Conservation (phyloP, 1,284 basidiomycete genomes). For the Sporisorium iseilematis-ciliati region DNA sequence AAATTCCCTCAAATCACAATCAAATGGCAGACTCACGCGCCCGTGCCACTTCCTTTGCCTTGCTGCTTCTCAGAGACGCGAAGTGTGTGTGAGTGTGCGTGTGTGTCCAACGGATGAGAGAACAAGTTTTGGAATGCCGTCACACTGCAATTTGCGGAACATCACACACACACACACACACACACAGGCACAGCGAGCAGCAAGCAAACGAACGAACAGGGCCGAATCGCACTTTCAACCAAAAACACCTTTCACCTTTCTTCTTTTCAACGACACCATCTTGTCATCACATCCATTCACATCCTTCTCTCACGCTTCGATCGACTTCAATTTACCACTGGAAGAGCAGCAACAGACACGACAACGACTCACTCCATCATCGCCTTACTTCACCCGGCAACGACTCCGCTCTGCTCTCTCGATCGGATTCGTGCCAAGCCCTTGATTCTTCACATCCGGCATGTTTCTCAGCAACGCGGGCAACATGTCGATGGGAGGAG, state of each 20-base stretch:
- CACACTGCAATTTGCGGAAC: neutral
- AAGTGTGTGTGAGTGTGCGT: neutral
- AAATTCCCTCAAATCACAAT: no score
- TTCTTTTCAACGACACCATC: neutral
- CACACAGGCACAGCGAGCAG: neutral
- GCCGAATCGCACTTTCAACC: slow-evolving; percentile 2
- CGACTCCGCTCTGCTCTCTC: neutral
- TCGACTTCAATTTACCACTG: neutral
- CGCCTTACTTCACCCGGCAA: neutral
- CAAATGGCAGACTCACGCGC: slow-evolving; percentile 6
- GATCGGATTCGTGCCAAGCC: neutral
- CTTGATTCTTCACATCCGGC: slow-evolving; percentile 7
- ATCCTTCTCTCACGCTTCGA: neutral
- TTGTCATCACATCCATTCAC: neutral
- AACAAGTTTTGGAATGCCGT: neutral
- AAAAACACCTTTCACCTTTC: neutral
- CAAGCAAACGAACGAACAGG: neutral
- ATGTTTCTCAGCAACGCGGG: slow-evolving; percentile 51
- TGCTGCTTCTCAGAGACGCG: neutral
- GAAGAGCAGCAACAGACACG: neutral
- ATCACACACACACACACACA: neutral
- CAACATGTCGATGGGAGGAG: slow-evolving; percentile 45
- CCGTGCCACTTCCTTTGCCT: slow-evolving; percentile 2
- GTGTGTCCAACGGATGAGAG: neutral
- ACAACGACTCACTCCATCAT: neutral